Base-by-base conservation (phyloP, 495 filamentous ascomycete genomes). In the Aspergillus avenaceus region DNA sequence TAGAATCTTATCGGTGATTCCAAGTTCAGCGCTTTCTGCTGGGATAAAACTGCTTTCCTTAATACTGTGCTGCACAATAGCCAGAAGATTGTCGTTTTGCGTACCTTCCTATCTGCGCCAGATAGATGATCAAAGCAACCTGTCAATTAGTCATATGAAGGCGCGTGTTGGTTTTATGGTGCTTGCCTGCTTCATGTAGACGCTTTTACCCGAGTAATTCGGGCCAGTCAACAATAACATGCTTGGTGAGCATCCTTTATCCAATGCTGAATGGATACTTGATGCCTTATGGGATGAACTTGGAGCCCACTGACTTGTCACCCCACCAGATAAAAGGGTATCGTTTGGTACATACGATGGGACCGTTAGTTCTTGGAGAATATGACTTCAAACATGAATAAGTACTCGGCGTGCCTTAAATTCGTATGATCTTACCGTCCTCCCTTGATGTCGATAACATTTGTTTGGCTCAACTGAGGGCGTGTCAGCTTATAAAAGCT, bases 151-250 rank as follows among this genome's bases (percentile, higher is more conserved):
- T 45, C 14, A 24, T 14, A 34, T 55, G 12, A 32, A 36, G n/a
- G 31, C n/a, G 8, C 36, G 3, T 18, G 0, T 26, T 24, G 6
- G 18, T 4, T n/a, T 18, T 4, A 14, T 8, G 2, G 23, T 8
- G 6, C 51, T 56, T 41, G 75, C 82, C 62, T 96, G 93, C 64
- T 95, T 97, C 69, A 98, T 84, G 67, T 96, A 96, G 24, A 97
- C 81, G 60, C 90, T 96, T 63, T 97, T 97, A 7, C 93, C 95
- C 0, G 93, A 97, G 69, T 90, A 95, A 57, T 98, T 97, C 28
- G 93, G 91, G 1, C 93, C 93, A 0, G 93, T 97, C 58, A 97
- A 61, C 6, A 97, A 67, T 2, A 97, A 61, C 77, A 91, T 89
- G 50, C 84, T 91, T 5, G 89, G 85, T 29, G 59, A 55, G 46